Evolutionary conservation across 441 rosid genomes (phyloP), one percentile per base, ranked within the genome.

Genomic region (Bocquillonia castaneifolia): DNA sequence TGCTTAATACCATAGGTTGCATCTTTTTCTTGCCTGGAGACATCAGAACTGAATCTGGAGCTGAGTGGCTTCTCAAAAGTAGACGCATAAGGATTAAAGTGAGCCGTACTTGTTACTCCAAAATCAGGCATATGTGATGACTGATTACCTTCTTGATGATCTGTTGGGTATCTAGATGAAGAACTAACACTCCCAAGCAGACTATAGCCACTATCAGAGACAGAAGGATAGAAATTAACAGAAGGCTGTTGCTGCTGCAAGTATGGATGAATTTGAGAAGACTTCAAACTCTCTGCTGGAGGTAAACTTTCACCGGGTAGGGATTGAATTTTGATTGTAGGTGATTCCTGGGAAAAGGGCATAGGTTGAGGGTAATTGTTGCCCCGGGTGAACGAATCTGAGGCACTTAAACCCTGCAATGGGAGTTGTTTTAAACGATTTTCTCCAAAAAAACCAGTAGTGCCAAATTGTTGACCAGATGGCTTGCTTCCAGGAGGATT

Each of bases 61-160:
- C 64, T 73, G 50, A 61, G 48, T 28, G 86, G 84, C 75, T 77
- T 86, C 74, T 82, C 87, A 74, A 80, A 77, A 65, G 76, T 80
- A 72, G 88, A 71, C 65, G 84, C 80, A 65, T 74, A 76, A 59
- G 82, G 79, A 77, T 82, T 80, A 75, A 69, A 74, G 67, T 72
- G 79, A 60, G 66, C 42, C 66, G 80, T 73, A 63, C 66, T 56
- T 51, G 80, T 71, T 71, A 78, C 77, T 55, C 77, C 74, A 68
- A 57, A 75, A 53, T 81, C 82, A 60, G 66, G 76, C 5, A 14
- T 63, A 62, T 34, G 54, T 22, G 72, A 71, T 37, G 79, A 55
- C 26, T 77, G 78, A 59, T 75, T 72, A 54, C 23, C 44, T 22
- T 79, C 85, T 53, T 62, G 59, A 55, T 55, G 28, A 70, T 72